Conservation (phyloP, 768 basidiomycete species). For the Lyophyllum decastes region DNA sequence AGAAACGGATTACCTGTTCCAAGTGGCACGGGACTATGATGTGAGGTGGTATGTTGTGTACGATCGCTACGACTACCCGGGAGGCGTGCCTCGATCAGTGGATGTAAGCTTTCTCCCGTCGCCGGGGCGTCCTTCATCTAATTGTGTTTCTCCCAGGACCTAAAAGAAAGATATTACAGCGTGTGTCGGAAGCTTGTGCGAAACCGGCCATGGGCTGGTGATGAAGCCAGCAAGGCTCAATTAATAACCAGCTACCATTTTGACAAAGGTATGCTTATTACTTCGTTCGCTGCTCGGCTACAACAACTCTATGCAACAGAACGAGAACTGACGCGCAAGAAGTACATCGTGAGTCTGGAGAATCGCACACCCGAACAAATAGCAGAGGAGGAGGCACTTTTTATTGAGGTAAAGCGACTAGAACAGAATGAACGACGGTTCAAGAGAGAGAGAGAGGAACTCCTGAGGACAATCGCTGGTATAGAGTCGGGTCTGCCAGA, state of each 20-base stretch:
- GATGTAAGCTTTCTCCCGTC: constrained; percentile 52
- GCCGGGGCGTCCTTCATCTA: not conserved
- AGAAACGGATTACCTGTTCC: constrained; percentile 93
- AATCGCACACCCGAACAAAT: constrained; percentile 87
- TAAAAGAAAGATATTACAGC: constrained; percentile 93
- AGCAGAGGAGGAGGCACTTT: constrained; percentile 93
- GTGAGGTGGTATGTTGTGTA: constrained; percentile 86
- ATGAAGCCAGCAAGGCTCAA: constrained; percentile 68
- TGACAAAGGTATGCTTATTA: constrained; percentile 69
- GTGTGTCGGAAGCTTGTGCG: constrained; percentile 88
- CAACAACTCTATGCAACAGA: constrained; percentile 42
- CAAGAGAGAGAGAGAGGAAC: constrained; percentile 85
- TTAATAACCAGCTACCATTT: constrained; percentile 76
- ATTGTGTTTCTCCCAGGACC: constrained; percentile 54
- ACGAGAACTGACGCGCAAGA: constrained; percentile 85
- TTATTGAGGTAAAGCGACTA: constrained; percentile 90
- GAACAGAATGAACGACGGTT: constrained; percentile 91
- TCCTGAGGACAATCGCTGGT: constrained; percentile 81
- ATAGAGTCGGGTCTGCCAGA: constrained; percentile 86
- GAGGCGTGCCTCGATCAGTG: constrained; percentile 54
- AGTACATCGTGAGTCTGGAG: constrained; percentile 85
- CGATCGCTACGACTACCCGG: constrained; percentile 83
- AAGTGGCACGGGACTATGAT: constrained; percentile 79
- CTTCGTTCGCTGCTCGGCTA: not conserved
- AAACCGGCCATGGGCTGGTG: constrained; percentile 82